Evolutionary conservation across 345 rosid genomes (phyloP), one percentile per base, ranked within the genome.

Genomic region (Melastoma malabathricum): DNA sequence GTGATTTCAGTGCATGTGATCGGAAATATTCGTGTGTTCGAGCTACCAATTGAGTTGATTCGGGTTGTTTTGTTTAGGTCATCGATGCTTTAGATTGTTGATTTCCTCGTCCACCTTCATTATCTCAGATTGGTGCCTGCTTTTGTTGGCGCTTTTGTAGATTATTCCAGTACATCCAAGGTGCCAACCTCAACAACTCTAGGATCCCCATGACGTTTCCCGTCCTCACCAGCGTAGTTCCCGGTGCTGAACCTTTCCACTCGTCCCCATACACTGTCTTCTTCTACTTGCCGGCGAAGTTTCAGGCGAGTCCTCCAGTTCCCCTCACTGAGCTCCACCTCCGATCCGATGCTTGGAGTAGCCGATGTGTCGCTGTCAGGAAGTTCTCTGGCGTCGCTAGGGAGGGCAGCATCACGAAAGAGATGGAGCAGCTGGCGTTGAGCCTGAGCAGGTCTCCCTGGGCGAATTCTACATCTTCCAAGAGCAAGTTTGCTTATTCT

Each of bases 121-220:
- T 47, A 27, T 56, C 15, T 55, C 15, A 25, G 47, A 19, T 38
- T 4, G 15, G 22, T 15, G 19, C 46, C 23, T 1, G 20, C 3
- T 2, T 0, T 15, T 55, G 46, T 20, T 41, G 9, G 31, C 18
- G 27, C 20, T 38, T 2, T 64, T 18, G 15, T 56, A 77, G 82
- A 71, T 69, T 83, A 67, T 83, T 83, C 71, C 90, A 78, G 59
- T 80, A 43, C 66, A 72, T 68, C 46, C 63, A 75, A 65, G 87
- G 93, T 29, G 93, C 93, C 51, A 83, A 83, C 64, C 75, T 80
- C 13, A 80, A 83, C 43, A 63, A 17, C 63, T 75, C 84, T n/a
- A 73, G 81, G 59, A 60, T 83, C 44, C 65, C 75, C 17, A 75
- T 83, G 87, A 83, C 87, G 12, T 44, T 64, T n/a, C 93, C 87